Percentiles rank a stretch among this genome's conserved stretches.
phyloP scores from a whole-genome alignment of 164 flowering plant genomes.

The Stephania cephalantha region DNA sequence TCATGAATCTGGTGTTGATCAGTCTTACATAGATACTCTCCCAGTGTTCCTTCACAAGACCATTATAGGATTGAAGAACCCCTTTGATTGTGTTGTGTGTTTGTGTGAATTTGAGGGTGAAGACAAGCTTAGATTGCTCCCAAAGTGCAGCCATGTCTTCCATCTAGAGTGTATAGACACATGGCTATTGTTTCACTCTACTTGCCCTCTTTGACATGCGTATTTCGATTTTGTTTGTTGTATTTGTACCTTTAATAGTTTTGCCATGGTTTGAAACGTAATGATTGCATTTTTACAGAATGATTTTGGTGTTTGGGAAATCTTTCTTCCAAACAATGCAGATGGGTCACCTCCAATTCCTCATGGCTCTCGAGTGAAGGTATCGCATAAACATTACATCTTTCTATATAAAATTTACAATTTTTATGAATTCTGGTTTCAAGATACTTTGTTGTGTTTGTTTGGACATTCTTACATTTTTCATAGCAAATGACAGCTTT shows the following conservation, averaged over 20 bases:
- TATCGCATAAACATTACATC: constrained; percentile 21
- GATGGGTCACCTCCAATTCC: constrained; percentile 94
- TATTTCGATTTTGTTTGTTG: constrained; percentile 8
- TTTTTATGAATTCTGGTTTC: not conserved
- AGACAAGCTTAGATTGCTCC: constrained; percentile 81
- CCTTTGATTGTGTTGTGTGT: constrained; percentile 97
- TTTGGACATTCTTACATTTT: not conserved
- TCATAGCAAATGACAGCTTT: no score
- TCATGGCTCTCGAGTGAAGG: constrained; percentile 97
- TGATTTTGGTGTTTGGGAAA: constrained; percentile 62
- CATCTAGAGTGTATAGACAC: constrained; percentile 93
- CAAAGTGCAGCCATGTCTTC: constrained; percentile 95
- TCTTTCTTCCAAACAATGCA: constrained; percentile 92
- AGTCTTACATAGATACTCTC: constrained; percentile 77
- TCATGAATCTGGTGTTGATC: constrained; percentile 93
- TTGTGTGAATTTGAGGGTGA: constrained; percentile 84
- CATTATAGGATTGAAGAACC: constrained; percentile 69
- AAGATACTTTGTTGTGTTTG: not conserved
- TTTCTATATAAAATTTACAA: not conserved
- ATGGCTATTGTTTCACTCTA: constrained; percentile 93
- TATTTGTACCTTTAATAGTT: constrained; percentile 27
- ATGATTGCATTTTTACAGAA: no score
- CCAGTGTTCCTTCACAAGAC: constrained; percentile 83
- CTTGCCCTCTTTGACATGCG: constrained; percentile 73
- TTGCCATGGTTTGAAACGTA: no score